A percentile compares a stretch with the other conserved stretches of the same genome.
phyloP scores from a whole-genome alignment of 78 protist species.

The Emiliania huxleyi region DNA sequence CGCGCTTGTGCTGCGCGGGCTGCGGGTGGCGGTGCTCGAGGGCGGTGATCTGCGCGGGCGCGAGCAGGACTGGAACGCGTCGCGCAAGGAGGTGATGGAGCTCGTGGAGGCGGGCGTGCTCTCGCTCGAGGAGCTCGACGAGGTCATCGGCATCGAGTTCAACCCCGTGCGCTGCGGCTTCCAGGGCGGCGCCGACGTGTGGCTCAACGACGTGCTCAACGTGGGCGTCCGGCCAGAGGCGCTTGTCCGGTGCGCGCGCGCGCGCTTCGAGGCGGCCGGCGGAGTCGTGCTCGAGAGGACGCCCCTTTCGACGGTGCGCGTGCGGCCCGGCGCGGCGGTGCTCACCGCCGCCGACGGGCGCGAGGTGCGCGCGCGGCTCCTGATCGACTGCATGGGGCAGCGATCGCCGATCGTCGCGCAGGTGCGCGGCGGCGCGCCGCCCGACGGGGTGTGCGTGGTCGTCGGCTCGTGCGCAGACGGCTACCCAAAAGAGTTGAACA shows the following conservation, averaged over 20 bases:
- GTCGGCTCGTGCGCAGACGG: slow-evolving; percentile 22
- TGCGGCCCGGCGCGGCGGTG: background rate
- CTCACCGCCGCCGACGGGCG: background rate
- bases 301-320: background rate
- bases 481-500: background rate
- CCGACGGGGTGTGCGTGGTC: slow-evolving; percentile 30
- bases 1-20: background rate
- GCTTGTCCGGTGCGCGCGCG: background rate
- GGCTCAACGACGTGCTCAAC: slow-evolving; percentile 5
- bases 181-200: background rate
- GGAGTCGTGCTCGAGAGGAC: background rate
- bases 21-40: background rate
- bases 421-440: background rate
- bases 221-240: background rate
- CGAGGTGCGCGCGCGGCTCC: background rate
- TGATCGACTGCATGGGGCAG: slow-evolving; percentile 23
- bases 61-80: slow-evolving; percentile 28
- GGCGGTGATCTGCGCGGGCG: slow-evolving; percentile 1
- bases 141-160: slow-evolving; percentile 13
- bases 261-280: background rate
- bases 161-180: slow-evolving; percentile 23
- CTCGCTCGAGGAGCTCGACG: background rate
- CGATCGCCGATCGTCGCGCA: slow-evolving; percentile 5
- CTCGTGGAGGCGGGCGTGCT: background rate
- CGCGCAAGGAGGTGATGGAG: slow-evolving; percentile 5